Evolutionary conservation across 352 stramenopile species (phyloP), one percentile per base, ranked within the genome.

Genomic region (Blastocystis sp.): DNA sequence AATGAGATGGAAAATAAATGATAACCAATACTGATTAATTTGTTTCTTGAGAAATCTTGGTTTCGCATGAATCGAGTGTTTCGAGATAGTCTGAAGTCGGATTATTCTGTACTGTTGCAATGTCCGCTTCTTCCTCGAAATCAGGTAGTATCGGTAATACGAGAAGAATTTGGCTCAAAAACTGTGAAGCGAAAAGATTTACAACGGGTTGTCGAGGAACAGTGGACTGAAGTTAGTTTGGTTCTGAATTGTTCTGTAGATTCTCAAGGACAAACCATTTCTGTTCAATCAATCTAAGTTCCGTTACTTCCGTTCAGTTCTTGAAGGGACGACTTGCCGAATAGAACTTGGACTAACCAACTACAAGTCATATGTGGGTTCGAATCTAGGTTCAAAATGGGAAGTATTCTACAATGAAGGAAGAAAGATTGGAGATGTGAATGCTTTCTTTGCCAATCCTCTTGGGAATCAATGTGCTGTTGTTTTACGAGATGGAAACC

Each of bases 251-350:
- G n/a, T 24, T 4, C n/a, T 46, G n/a, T 83, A 83, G 71, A 65
- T 43, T 1, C 27, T 29, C n/a, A 42, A 83, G 51, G 49, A 83
- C 9, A 83, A 83, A 19, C 71, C 71, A 3, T 83, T 65, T 51
- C 54, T 83, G 19, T 83, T 83, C n/a, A 46, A 83, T n/a, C 71
- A 83, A n/a, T 83, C 71, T 24, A 83, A 83, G 27, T 83, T 83
- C 46, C 71, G 71, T 6, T 65, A 65, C 49, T 83, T 49, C 27
- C 19, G 11, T 49, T 39, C 71, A 5, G 14, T 51, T 14, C 12
- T n/a, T 61, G 54, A 61, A 6, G 27, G 12, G 12, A 32, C 19
- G 12, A 77, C 65, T 2, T 83, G 71, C 51, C 24, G 46, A 16
- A 12, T 83, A 6, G n/a, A 29, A 12, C 43, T 83, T 29, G 71